Evolutionary conservation across 805 yeast genomes (phyloP).

Genomic region (Millerozyma acaciae): DNA sequence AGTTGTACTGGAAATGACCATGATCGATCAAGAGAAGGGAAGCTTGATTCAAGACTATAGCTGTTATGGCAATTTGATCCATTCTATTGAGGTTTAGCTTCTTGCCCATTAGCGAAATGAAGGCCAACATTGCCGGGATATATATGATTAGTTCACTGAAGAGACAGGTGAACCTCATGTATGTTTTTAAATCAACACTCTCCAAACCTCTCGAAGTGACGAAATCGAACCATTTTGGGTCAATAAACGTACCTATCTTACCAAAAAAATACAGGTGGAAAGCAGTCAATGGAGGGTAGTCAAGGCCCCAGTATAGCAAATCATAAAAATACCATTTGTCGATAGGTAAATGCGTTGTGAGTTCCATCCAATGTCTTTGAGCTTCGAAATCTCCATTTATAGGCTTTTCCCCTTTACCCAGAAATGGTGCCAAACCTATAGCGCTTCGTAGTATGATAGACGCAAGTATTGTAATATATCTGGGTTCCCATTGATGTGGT

Average conservation of each 20-base stretch:
- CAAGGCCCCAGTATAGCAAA: conserved; percentile 91
- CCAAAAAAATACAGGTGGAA: conserved; percentile 85
- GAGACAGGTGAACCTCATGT: conserved; percentile 78
- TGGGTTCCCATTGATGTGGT: conserved; percentile 86
- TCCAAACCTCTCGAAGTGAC: conserved; percentile 76
- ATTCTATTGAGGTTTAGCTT: conserved; percentile 53
- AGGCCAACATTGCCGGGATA: conserved; percentile 75
- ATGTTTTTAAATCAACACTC: conserved; percentile 61
- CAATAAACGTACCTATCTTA: conserved; percentile 58
- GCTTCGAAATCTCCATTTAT: conserved; percentile 96
- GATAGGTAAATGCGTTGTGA: conserved; percentile 73
- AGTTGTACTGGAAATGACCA: conserved; percentile 95
- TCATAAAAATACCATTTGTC: conserved; percentile 86
- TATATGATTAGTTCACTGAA: conserved; percentile 70
- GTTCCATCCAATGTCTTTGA: conserved; percentile 96
- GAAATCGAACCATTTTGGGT: conserved; percentile 73
- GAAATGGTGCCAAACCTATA: conserved; percentile 83
- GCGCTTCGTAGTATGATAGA: conserved; percentile 78
- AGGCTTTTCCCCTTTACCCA: conserved; percentile 71
- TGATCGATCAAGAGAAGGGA: conserved; percentile 82
- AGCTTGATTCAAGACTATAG: conserved; percentile 83
- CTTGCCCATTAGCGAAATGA: conserved; percentile 68
- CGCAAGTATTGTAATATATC: conserved; percentile 68
- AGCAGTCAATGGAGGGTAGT: conserved; percentile 96
- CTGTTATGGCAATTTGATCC: conserved; percentile 72